Conservation (phyloP, 2,329 filamentous ascomycete genomes). For the Xylaria hypoxylon region DNA sequence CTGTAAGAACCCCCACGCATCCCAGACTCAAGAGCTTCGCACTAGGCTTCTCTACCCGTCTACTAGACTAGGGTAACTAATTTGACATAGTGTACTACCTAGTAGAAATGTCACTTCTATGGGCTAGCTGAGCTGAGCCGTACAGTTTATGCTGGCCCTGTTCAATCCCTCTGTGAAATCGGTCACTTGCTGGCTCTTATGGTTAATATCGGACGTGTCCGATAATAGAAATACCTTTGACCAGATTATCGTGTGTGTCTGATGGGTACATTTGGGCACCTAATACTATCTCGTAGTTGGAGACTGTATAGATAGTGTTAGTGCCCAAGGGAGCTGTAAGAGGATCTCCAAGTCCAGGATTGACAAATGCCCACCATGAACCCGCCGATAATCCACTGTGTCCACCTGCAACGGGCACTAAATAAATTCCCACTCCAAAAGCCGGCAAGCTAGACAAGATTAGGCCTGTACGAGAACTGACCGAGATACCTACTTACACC, state of each 20-base stretch:
- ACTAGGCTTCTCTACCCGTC: neutral
- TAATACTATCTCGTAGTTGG: constrained; percentile 6
- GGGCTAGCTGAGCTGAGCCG: neutral
- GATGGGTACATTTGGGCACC: constrained; percentile 7
- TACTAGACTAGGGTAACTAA: neutral
- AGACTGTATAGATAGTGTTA: constrained; percentile 2
- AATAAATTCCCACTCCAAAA: constrained; percentile 17
- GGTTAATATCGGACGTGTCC: neutral
- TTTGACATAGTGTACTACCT: no score
- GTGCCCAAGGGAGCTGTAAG: neutral
- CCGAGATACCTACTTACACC: neutral
- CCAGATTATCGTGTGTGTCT: neutral
- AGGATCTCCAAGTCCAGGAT: constrained; percentile 14
- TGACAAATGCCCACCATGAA: constrained; percentile 15
- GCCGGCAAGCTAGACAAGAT: constrained; percentile 2
- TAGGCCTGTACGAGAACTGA: neutral
- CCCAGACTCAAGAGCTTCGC: neutral
- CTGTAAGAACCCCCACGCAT: constrained; percentile 5
- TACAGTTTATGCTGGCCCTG: neutral
- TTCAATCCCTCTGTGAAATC: neutral
- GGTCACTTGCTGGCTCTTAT: neutral
- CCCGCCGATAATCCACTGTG: constrained; percentile 21
- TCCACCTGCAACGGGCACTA: constrained; percentile 31
- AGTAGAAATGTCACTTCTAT: neutral
- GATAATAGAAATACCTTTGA: neutral